These are phyloP conservation scores for Proteromonas lacertae DNA, from an alignment of 352 stramenopile species.

Conservation along the genomic window DNA sequence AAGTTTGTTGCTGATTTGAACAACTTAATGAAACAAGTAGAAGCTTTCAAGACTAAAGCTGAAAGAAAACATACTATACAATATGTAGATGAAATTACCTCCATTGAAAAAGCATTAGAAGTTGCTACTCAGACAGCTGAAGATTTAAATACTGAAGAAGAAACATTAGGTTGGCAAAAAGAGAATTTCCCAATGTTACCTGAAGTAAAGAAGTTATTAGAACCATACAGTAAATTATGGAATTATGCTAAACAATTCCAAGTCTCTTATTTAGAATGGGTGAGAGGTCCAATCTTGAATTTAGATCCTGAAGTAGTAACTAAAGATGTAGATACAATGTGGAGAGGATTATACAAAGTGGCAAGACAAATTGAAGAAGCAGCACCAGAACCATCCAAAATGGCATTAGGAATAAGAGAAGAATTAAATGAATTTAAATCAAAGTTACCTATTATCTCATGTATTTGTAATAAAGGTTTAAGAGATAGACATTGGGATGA, in stretches of 20 bases:
- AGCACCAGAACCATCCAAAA: too few relatives aligned
- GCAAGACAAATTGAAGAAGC: too few relatives aligned
- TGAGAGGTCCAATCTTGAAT: slow-evolving; percentile 32
- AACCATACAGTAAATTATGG: slow-evolving; percentile 53
- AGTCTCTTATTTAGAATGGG: too few relatives aligned
- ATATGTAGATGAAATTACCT: too few relatives aligned
- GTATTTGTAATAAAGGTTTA: slow-evolving; percentile 56
- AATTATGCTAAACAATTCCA: slow-evolving; percentile 39
- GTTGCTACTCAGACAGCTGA: slow-evolving; percentile 63
- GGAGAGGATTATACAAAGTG: slow-evolving; percentile 29
- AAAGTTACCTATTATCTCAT: slow-evolving; percentile 27
- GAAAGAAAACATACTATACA: too few relatives aligned
- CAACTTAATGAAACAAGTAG: too few relatives aligned
- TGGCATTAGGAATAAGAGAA: slow-evolving; percentile 42
- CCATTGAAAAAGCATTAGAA: too few relatives aligned
- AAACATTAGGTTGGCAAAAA: slow-evolving; percentile 1
- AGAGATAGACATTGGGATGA: slow-evolving; percentile 53
- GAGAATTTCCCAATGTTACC: slow-evolving; percentile 21
- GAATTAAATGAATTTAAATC: slow-evolving; percentile 44
- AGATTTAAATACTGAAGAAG: slow-evolving; percentile 1
- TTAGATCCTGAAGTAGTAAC: slow-evolving; percentile 57
- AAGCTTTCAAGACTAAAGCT: too few relatives aligned
- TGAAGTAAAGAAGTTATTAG: slow-evolving; percentile 36
- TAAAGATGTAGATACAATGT: slow-evolving; percentile 24
- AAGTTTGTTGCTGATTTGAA: too few relatives aligned